These are phyloP conservation scores for Raphanus sativus DNA, from an alignment of 345 rosid species.

Conservation along the genomic window DNA sequence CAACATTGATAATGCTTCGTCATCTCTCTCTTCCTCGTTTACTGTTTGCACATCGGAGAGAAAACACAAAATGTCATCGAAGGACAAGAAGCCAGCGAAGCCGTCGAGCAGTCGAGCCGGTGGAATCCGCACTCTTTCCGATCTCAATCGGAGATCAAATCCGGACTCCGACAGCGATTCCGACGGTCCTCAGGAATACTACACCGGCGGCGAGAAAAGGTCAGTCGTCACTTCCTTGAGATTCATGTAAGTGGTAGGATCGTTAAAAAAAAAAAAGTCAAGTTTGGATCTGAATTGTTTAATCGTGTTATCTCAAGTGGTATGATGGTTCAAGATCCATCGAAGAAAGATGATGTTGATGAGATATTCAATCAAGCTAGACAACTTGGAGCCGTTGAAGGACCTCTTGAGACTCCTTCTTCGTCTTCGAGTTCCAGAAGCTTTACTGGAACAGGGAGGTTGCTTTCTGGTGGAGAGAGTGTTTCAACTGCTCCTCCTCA, in stretches of 20 bases:
- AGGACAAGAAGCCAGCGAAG: background rate
- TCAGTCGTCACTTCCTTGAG: slow-evolving; percentile 7
- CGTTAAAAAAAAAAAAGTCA: background rate
- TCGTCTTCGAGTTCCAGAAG: slow-evolving; percentile 70
- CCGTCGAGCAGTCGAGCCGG: slow-evolving; percentile 60
- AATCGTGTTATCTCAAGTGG: slow-evolving; percentile 48
- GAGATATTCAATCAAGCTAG: slow-evolving; percentile 90
- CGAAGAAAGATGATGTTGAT: slow-evolving; percentile 83
- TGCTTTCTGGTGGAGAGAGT: slow-evolving; percentile 74
- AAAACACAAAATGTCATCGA: background rate
- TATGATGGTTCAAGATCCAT: slow-evolving; percentile 96
- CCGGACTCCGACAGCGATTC: slow-evolving; percentile 91
- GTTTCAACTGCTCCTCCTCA: slow-evolving; percentile 66
- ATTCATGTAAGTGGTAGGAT: background rate
- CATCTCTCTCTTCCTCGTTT: background rate
- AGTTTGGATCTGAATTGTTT: slow-evolving; percentile 30
- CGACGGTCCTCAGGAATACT: slow-evolving; percentile 84
- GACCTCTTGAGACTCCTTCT: slow-evolving; percentile 74
- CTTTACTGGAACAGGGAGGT: slow-evolving; percentile 81
- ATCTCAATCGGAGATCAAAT: slow-evolving; percentile 76
- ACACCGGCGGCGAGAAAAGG: slow-evolving; percentile 99
- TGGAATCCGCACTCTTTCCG: slow-evolving; percentile 79
- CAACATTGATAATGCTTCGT: background rate
- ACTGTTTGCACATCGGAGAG: background rate
- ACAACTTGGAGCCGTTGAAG: slow-evolving; percentile 92